phyloP scores from a whole-genome alignment of 2,329 filamentous ascomycete genomes.

The Beauveria sp. region DNA sequence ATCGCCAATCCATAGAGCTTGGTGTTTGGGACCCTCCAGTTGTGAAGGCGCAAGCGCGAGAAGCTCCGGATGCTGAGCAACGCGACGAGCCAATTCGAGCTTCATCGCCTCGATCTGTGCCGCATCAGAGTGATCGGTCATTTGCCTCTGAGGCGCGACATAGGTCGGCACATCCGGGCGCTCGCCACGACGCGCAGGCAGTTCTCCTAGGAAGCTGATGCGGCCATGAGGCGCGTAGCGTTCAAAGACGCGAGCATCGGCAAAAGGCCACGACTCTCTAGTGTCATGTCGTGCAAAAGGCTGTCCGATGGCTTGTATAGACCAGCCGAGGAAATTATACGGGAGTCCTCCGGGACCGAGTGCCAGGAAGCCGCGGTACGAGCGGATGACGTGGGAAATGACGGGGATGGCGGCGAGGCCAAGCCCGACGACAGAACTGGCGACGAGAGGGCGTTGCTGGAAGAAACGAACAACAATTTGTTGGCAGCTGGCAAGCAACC shows the following conservation, averaged over 20 bases:
- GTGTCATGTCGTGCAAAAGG: conserved; percentile 26
- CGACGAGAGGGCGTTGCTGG: neutral
- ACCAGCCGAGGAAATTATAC: conserved; percentile 34
- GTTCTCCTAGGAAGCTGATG: conserved; percentile 16
- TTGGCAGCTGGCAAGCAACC: neutral
- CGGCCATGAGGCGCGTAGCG: conserved; percentile 20
- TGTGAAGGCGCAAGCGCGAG: neutral
- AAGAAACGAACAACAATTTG: neutral
- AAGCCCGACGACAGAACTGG: neutral
- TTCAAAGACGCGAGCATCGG: conserved; percentile 15
- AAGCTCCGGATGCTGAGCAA: neutral
- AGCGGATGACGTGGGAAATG: conserved; percentile 19
- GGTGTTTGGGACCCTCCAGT: conserved; percentile 6
- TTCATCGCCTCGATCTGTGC: conserved; percentile 17
- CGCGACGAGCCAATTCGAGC: conserved; percentile 18
- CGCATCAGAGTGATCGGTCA: conserved; percentile 16
- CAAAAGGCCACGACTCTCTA: conserved; percentile 21
- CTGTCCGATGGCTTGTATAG: conserved; percentile 26
- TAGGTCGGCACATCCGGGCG: conserved; percentile 27
- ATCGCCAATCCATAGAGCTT: conserved; percentile 8
- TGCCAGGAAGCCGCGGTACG: conserved; percentile 32
- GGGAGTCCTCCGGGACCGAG: conserved; percentile 37
- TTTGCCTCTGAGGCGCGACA: conserved; percentile 33
- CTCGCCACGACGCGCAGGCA: conserved; percentile 16
- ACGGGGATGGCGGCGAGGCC: conserved; percentile 1